Conservation (phyloP, 805 yeast species). For the Saccharomycopsis fodiens region DNA sequence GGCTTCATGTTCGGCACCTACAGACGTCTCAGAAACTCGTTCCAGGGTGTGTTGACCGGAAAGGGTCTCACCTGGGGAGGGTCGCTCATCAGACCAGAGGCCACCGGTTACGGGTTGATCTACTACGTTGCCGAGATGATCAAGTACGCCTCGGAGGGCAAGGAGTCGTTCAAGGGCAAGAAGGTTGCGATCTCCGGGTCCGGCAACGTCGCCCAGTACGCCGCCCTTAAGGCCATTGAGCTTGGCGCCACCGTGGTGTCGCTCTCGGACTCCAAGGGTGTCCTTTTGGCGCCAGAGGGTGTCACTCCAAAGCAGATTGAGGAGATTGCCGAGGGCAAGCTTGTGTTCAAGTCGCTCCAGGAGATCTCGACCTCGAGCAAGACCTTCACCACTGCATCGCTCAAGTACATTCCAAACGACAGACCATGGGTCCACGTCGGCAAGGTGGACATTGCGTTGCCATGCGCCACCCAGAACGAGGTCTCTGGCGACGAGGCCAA, state of each 20-base stretch:
- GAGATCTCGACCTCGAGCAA: constrained; percentile 52
- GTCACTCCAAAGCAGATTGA: constrained; percentile 75
- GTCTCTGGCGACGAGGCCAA: constrained; percentile 95
- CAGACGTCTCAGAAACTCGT: constrained; percentile 82
- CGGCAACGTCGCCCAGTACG: constrained; percentile 98
- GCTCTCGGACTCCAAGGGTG: constrained; percentile 91
- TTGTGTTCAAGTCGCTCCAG: constrained; percentile 69
- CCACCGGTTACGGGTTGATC: constrained; percentile 96
- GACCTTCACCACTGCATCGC: constrained; percentile 36
- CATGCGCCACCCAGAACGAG: constrained; percentile 98
- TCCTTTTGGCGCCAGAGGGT: constrained; percentile 69
- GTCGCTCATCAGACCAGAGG: constrained; percentile 97
- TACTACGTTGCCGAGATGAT: constrained; percentile 98
- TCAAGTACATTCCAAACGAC: constrained; percentile 84
- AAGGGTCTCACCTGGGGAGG: constrained; percentile 99
- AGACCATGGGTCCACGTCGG: constrained; percentile 96
- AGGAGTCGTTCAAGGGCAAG: constrained; percentile 87
- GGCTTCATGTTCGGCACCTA: constrained; percentile 96
- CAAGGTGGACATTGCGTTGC: constrained; percentile 89
- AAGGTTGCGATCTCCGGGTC: constrained; percentile 95
- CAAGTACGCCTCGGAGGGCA: constrained; percentile 83
- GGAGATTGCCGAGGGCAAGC: constrained; percentile 69
- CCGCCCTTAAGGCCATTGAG: constrained; percentile 95
- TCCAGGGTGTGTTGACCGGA: constrained; percentile 97
- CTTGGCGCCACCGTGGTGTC: constrained; percentile 94